Evolutionary conservation across 768 basidiomycete genomes (phyloP), one percentile per base, ranked within the genome.

Genomic region (Hemileccinum impolitum): DNA sequence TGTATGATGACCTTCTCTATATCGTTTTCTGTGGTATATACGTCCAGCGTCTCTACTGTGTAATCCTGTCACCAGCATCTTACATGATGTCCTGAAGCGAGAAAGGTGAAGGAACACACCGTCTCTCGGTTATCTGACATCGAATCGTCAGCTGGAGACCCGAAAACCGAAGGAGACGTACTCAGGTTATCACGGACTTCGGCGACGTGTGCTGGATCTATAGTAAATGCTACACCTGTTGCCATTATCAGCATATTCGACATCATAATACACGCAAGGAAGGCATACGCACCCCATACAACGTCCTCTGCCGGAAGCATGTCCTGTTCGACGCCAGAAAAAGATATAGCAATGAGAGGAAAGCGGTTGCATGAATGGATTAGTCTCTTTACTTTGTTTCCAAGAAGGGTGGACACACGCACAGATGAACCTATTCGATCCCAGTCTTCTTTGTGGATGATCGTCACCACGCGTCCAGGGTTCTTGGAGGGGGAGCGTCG

Each of bases 391-490:
- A 6, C 28, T 46, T 23, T 19, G 8, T 46, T 6, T 34, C 31
- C 8, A 11, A 12, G 9, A 30, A 12, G 11, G 28, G 28, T 8
- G 28, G 8, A 30, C 9, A 19, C 14, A 60, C 80, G 50, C 54
- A 89, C 90, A n/a, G 81, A 77, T n/a, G 61, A 72, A 6, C 87
- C 86, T 61, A 89, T 84, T 12, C 67, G 63, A 31, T 85, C 84
- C 94, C 94, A 97, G 39, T 95, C 90, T 62, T 85, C 82, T 50
- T 90, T 87, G 56, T 89, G 87, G 9, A 96, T 75, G 3, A 97
- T 74, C 1, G 94, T 97, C 1, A 95, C 94, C 1, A 95, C 94
- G 35, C 92, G 72, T 3, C 94, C 94, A 3, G 93, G 93, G 43
- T 73, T 80, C 89, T 91, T 54, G 4, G 17, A 37, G n/a, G 41